These are phyloP conservation scores for Amylostereum chailletii DNA, from an alignment of 1,284 basidiomycete genomes.

Conservation along the genomic window DNA sequence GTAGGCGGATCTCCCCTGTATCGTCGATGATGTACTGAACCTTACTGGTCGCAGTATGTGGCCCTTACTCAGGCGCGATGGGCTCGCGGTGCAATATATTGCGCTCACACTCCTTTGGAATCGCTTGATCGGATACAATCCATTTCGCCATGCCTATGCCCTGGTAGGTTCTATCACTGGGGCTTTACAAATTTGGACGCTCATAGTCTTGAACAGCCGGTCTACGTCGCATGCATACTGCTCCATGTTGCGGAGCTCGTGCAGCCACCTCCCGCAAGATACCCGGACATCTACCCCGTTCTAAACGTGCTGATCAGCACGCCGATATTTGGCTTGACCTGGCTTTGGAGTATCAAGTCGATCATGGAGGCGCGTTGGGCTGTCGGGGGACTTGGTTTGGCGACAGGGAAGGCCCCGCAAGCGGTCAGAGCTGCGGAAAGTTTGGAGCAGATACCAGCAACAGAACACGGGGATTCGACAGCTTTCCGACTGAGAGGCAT, in stretches of 20 bases:
- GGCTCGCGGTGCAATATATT: constrained; percentile 68
- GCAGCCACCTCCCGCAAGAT: constrained; percentile 55
- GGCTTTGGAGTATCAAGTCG: constrained; percentile 73
- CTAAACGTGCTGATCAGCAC: constrained; percentile 81
- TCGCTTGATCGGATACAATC: constrained; percentile 69
- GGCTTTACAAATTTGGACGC: neutral
- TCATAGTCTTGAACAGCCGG: constrained; percentile 29
- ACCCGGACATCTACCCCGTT: constrained; percentile 83
- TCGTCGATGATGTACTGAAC: neutral
- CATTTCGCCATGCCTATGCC: constrained; percentile 43
- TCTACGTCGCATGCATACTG: constrained; percentile 45
- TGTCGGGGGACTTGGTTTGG: constrained; percentile 26
- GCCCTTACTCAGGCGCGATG: constrained; percentile 79
- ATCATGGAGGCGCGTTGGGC: constrained; percentile 65
- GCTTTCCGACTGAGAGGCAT: neutral
- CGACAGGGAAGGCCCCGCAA: constrained; percentile 1
- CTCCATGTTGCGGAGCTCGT: constrained; percentile 64
- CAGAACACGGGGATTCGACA: neutral
- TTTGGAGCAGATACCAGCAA: neutral
- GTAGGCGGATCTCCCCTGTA: constrained; percentile 30
- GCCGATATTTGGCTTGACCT: constrained; percentile 66
- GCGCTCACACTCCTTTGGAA: constrained; percentile 73
- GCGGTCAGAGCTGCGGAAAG: neutral
- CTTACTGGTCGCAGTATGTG: constrained; percentile 61
- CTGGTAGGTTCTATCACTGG: constrained; percentile 30